These are phyloP conservation scores for Cladophialophora chaetospira DNA, from an alignment of 2,329 filamentous ascomycete species.

Conservation along the genomic window DNA sequence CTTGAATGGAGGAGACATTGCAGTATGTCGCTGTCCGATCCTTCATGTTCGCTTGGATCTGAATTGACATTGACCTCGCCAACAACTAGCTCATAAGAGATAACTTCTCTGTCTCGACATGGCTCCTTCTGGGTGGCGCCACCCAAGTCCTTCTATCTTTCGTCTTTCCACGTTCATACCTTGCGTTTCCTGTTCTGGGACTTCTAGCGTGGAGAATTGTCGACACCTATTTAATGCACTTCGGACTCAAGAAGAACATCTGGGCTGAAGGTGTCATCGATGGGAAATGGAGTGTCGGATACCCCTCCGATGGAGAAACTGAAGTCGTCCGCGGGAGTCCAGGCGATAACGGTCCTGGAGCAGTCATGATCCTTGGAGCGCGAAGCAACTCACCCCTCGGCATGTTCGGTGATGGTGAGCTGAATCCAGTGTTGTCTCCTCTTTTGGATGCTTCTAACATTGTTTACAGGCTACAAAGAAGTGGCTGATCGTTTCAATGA, in stretches of 20 bases:
- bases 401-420: constrained; percentile 39
- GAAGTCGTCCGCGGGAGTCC: constrained; percentile 34
- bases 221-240: constrained; percentile 39
- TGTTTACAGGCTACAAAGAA: constrained; percentile 14
- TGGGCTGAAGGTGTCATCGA: constrained; percentile 40
- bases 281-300: constrained; percentile 37
- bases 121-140: constrained; percentile 27
- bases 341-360: constrained; percentile 37
- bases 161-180: constrained; percentile 35
- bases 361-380: constrained; percentile 44
- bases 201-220: constrained; percentile 38
- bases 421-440: not conserved
- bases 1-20: not conserved
- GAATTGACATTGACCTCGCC: not conserved
- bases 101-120: constrained; percentile 24
- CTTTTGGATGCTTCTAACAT: not conserved
- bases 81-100: constrained; percentile 22
- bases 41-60: not conserved
- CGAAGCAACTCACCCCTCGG: constrained; percentile 44
- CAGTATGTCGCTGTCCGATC: constrained; percentile 1
- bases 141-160: constrained; percentile 24
- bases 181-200: constrained; percentile 38
- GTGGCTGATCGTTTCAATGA: constrained; percentile 37
- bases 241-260: constrained; percentile 39
- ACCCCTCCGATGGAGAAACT: constrained; percentile 39